A percentile compares a stretch with the other conserved stretches of the same genome.
Conservation (phyloP, 768 basidiomycete species). For the Russula olivacea region DNA sequence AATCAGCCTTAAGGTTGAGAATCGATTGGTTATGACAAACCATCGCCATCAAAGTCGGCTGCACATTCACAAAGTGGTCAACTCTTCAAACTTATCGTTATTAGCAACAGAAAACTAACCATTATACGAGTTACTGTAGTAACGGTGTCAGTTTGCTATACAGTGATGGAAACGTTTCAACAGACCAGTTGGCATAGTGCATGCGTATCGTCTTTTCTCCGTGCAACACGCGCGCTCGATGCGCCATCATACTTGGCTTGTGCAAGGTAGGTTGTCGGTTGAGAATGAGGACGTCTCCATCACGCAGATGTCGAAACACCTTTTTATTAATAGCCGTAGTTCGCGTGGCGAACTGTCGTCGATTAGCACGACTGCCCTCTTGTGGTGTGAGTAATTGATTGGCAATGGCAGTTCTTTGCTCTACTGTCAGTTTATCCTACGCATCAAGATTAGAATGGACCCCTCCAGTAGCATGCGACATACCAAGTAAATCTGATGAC, state of each 20-base stretch:
- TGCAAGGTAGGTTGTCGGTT: conserved; percentile 98
- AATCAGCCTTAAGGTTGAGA: conserved; percentile 20
- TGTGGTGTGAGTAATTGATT: conserved; percentile 92
- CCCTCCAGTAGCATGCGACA: conserved; percentile 25
- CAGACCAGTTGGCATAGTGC: conserved; percentile 99
- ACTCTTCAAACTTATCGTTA: conserved; percentile 11
- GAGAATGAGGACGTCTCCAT: conserved; percentile 92
- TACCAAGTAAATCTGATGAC: conserved; percentile 78
- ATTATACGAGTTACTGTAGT: conserved; percentile 88
- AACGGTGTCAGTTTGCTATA: conserved; percentile 25
- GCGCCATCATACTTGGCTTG: conserved; percentile 99
- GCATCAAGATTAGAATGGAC: neutral
- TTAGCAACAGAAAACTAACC: conserved; percentile 42
- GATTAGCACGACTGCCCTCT: conserved; percentile 53
- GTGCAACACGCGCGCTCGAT: conserved; percentile 82
- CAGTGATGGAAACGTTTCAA: conserved; percentile 17
- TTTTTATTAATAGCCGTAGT: conserved; percentile 89
- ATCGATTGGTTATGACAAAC: conserved; percentile 36
- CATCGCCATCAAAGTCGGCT: conserved; percentile 94
- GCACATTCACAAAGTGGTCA: conserved; percentile 16
- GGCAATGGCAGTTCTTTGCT: conserved; percentile 91
- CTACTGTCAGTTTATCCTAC: conserved; percentile 78
- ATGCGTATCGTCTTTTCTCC: conserved; percentile 99
- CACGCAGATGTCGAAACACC: conserved; percentile 89
- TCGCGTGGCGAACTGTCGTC: conserved; percentile 63